phyloP scores from a whole-genome alignment of 2,329 filamentous ascomycete genomes.

The Cercospora sp. region DNA sequence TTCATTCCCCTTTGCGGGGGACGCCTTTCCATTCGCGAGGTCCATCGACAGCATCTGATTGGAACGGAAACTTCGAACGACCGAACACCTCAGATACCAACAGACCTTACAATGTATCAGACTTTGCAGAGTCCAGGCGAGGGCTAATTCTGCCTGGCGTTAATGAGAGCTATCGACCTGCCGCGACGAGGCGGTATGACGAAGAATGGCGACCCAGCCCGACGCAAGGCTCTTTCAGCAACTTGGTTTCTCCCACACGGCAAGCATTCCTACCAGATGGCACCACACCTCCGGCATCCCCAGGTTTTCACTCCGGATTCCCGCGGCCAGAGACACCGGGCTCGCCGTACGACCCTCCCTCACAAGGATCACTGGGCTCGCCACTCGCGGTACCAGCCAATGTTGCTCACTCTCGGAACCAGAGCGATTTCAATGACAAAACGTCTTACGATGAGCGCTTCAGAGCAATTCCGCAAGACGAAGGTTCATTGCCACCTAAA shows the following conservation, averaged over 20 bases:
- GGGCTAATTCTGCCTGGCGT: constrained; percentile 19
- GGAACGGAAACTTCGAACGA: constrained; percentile 23
- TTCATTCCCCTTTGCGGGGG: constrained; percentile 24
- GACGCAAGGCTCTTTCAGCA: constrained; percentile 17
- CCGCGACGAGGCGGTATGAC: constrained; percentile 8
- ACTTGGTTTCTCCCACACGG: constrained; percentile 19
- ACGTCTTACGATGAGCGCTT: background rate
- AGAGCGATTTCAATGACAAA: constrained; percentile 10
- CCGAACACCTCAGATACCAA: constrained; percentile 18
- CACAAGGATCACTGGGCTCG: constrained; percentile 12
- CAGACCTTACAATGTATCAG: constrained; percentile 21
- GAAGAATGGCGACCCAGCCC: constrained; percentile 15
- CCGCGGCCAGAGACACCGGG: constrained; percentile 25
- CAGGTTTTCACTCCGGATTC: constrained; percentile 25
- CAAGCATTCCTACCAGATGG: constrained; percentile 18
- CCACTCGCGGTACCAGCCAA: constrained; percentile 21
- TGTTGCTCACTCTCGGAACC: constrained; percentile 9
- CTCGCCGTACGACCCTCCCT: constrained; percentile 17
- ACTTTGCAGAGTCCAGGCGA: constrained; percentile 25
- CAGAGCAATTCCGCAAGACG: constrained; percentile 5
- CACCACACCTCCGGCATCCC: constrained; percentile 18
- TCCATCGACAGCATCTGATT: constrained; percentile 24
- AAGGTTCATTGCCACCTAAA: constrained; percentile 8
- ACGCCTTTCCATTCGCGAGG: constrained; percentile 26
- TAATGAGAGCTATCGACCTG: constrained; percentile 9